Percentiles rank a stretch among this genome's conserved stretches.
These are phyloP conservation scores for Gracilaria domingensis DNA, from an alignment of 23 red algal species.

Conservation along the genomic window DNA sequence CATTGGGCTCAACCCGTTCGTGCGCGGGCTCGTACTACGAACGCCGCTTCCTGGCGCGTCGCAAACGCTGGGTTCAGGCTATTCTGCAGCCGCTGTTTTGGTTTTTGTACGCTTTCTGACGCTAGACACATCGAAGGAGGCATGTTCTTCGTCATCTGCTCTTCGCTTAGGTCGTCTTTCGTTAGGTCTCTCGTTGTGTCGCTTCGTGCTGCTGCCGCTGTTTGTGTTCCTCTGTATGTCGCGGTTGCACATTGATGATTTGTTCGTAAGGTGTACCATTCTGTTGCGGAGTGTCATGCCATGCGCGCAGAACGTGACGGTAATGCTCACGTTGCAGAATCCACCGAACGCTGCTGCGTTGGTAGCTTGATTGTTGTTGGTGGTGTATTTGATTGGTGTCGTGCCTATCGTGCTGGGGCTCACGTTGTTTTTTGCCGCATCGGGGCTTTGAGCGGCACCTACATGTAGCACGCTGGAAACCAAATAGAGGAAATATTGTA, in stretches of 20 bases:
- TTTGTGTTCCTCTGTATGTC: conserved; percentile 17
- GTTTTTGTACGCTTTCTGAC: conserved; percentile 66
- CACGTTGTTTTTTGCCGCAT: conserved; percentile 46
- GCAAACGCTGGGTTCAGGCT: conserved; percentile 61
- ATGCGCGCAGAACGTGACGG: conserved; percentile 70
- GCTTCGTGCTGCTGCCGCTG: conserved; percentile 39
- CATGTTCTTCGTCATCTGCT: neutral
- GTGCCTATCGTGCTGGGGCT: conserved; percentile 60
- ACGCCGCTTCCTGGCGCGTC: conserved; percentile 49
- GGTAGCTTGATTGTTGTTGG: conserved; percentile 51
- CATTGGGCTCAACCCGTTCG: conserved; percentile 26
- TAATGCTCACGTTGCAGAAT: conserved; percentile 68
- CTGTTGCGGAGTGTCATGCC: conserved; percentile 76
- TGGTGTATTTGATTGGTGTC: conserved; percentile 57
- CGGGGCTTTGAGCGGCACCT: neutral
- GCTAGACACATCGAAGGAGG: neutral
- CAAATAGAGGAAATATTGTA: too few species aligned
- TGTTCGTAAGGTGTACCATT: conserved; percentile 47
- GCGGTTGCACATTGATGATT: neutral
- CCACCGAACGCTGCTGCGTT: conserved; percentile 40
- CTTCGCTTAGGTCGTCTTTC: conserved; percentile 35
- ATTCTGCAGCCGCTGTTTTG: conserved; percentile 72
- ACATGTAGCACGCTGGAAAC: too few species aligned
- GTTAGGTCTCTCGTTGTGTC: conserved; percentile 28
- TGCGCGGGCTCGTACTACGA: conserved; percentile 34